Evolutionary conservation across 306 rosid species (phyloP), one percentile per base, ranked within the genome.

Genomic region (Vicia faba): DNA sequence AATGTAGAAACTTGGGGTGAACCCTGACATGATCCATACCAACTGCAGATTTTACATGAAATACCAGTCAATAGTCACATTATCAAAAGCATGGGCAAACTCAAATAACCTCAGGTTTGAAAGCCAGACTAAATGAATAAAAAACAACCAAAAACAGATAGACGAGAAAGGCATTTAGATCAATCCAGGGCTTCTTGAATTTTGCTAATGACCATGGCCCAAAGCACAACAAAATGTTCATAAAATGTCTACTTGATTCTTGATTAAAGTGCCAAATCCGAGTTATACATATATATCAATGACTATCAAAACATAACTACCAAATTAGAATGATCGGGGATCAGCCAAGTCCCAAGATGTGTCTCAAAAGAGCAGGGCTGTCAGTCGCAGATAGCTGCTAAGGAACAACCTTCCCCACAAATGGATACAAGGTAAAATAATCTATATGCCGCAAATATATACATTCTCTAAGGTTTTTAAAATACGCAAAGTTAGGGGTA

Each of bases 11-110:
- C 86, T 85, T 93, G 0, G 99, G 99, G 68, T 93, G 99, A 78
- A 93, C 97, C 81, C 99, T 79, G 33, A 88, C 96, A 41, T 90
- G 99, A 77, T 93, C 99, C 86, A 93, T 83, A 50, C 99, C 99
- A 77, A 79, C 99, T 93, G 80, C 74, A 82, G 8, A 80, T 64
- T 50, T 29, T 72, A 51, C n/a, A 79, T 69, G 44, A 81, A 77
- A 79, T 65, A 59, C 45, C 61, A 70, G 14, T 28, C 14, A 31
- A 25, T 8, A 0, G 29, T 61, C 33, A 5, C 64, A 51, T 59
- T 45, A 66, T 61, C 60, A 65, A 43, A 38, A 49, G 60, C 5
- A 36, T 23, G 3, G 35, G 50, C 8, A 15, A 51, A 63, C 54
- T 20, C 63, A 50, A 20, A 53, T 25, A 58, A 64, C 56, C 40